Base-by-base conservation (phyloP, 2,329 filamentous ascomycete species). In the Rosellinia necatrix region DNA sequence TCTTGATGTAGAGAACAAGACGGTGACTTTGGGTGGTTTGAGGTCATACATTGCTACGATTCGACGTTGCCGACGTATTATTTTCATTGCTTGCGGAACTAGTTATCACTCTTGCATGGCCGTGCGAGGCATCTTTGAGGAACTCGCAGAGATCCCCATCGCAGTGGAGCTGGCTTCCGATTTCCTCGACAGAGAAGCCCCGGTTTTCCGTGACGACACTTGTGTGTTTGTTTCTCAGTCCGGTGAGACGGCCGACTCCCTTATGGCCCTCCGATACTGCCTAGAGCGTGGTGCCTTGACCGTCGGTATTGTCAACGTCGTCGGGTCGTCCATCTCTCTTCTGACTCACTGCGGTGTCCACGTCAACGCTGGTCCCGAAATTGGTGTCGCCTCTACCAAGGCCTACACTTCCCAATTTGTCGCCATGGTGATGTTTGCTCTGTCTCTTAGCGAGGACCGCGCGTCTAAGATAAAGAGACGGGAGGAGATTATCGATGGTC, bases 101-200 rank as follows among this genome's bases (percentile, higher is more conserved):
- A 96, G 91, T 65, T 99, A 92, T 78, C 94, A 99, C 83, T 97
- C 92, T 65, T 99, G 94, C 81, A 99, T 99, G 94, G 94, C 94
- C 67, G 94, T 99, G 52, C 92, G 94, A 73, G 94, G 94, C 78
- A 86, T 94, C 60, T 99, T 99, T 71, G 94, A 99, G 77, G 94
- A 99, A 79, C 82, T 99, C 65, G 94, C 93, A 21, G 94, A 99
- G 77, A 97, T 99, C 66, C 94, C 94, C 27, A 99, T 99, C 70
- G 85, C 93, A 4, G 94, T 99, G 46, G 94, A 99, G 78, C 80
- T 99, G 71, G 94, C 94, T 43, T 99, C 94, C 38, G 94, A 99
- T 76, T 99, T 99, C 84, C 85, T 99, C 56, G 94, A 99, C 75
- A 87, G 94, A 75, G 85, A 96, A 75, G 94, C 94, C 8, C 94